Base-by-base conservation (phyloP, 805 yeast genomes). In the Teunomyces stri region DNA sequence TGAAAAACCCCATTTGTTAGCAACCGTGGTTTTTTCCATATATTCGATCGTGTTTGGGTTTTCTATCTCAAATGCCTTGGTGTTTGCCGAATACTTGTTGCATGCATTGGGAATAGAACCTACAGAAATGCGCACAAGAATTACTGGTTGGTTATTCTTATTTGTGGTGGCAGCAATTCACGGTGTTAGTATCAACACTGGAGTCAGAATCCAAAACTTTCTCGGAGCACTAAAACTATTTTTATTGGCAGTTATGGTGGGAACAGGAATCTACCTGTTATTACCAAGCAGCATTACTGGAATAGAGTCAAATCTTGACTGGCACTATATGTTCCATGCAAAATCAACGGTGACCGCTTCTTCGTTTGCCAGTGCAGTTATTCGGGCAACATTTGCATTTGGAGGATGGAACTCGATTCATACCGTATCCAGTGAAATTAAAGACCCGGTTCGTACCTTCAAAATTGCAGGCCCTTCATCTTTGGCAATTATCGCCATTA, bases 391-490 rank as follows among this genome's bases (percentile, higher is more conserved):
- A 48, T 83, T 80, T 65, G 78, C 84, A 4, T 80, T 75, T 51
- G 72, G 79, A 4, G 89, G 89, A 3, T 83, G 87, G 87, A 79
- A 75, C 52, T 64, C 78, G 6, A 82, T 82, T 6, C 86, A 82
- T 56, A 74, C 81, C 0, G 83, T 80, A 10, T 70, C 84, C 3
- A 79, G 82, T 42, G 89, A 83, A 56, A 76, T 83, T 31, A 75
- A 76, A 48, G 77, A 82, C 50, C 88, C 87, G 0, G 68, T 69
- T 0, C 64, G 78, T 28, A 82, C 87, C 0, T 68, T 82, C 45
- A 79, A 69, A 54, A 75, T 81, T 27, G 85, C 87, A 1, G 87
- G 87, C 2, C 85, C 86, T 0, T 60, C 72, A 2, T 75, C 87
- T 0, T 59, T 83, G 36, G 43, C 68, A 1, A 59, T 81, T 7